These are phyloP conservation scores for Mrakia frigida DNA, from an alignment of 768 basidiomycete species.

Conservation along the genomic window DNA sequence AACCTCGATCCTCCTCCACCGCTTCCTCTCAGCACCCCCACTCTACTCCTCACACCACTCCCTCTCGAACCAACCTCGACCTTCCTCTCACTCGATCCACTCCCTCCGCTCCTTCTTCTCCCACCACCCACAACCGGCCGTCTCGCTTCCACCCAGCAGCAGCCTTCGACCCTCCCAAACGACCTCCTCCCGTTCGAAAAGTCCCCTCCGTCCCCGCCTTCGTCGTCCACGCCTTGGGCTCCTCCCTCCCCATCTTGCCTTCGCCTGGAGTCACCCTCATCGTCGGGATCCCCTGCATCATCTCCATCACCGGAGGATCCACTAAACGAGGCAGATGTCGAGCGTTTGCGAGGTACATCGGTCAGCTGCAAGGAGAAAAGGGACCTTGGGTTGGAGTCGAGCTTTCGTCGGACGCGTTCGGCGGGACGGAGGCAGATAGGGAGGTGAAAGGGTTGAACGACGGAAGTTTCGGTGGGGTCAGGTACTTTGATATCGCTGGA, in stretches of 20 bases:
- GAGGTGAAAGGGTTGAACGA: slow-evolving; percentile 67
- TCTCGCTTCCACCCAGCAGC: slow-evolving; percentile 31
- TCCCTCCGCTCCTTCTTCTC: slow-evolving; percentile 36
- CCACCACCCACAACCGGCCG: slow-evolving; percentile 37
- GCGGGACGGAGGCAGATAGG: not conserved
- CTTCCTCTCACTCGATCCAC: slow-evolving; percentile 19
- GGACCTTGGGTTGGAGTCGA: slow-evolving; percentile 91
- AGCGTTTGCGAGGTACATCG: slow-evolving; percentile 81
- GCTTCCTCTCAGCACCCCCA: not conserved
- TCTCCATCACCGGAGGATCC: slow-evolving; percentile 49
- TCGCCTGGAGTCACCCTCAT: slow-evolving; percentile 63
- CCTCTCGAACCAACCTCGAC: slow-evolving; percentile 33
- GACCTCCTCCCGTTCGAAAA: slow-evolving; percentile 8
- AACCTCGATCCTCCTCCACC: not conserved
- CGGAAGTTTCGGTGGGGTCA: slow-evolving; percentile 71
- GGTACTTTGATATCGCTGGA: slow-evolving; percentile 72
- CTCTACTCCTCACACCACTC: not conserved
- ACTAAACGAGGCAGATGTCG: slow-evolving; percentile 74
- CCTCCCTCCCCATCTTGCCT: slow-evolving; percentile 4
- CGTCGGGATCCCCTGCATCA: slow-evolving; percentile 85
- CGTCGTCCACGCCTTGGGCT: slow-evolving; percentile 11
- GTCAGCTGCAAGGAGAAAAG: slow-evolving; percentile 70
- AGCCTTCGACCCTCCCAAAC: slow-evolving; percentile 28
- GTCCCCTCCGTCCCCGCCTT: slow-evolving; percentile 4
- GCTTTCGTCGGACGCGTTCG: slow-evolving; percentile 48